Base-by-base conservation (phyloP, 495 filamentous ascomycete species). In the Thozetella sp. region DNA sequence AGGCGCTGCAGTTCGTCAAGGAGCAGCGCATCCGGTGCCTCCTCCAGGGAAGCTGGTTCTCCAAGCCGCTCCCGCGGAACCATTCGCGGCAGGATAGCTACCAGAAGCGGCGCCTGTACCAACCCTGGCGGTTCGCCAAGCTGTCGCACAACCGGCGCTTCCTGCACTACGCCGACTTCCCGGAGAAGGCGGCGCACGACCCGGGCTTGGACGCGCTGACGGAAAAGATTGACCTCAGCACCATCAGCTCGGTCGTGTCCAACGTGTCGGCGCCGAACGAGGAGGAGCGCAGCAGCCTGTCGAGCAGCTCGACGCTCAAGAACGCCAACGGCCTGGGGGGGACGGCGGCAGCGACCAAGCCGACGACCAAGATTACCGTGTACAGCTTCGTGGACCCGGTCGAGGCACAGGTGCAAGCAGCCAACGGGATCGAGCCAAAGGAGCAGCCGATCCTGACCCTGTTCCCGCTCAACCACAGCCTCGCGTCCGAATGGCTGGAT, bases 401-500 rank as follows among this genome's bases (percentile, higher is more conserved):
- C 57, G 58, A 74, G 24, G 68, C 62, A 17, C 51, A 51, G 24
- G 53, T 20, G 19, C 19, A 55, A 26, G 72, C 48, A 52, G 54
- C 56, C 61, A 74, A 57, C 55, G 58, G 57, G 2, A 67, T 50
- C 17, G 70, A 80, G 27, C 61, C 73, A 12, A 76, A 74, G 55
- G 83, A 86, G 55, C 72, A 80, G 20, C 80, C 89, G 0, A 83
- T 98, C 9, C 80, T 99, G 51, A 90, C 85, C 9, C 82, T 99
- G n/a, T 85, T 91, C 60, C 93, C 96, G 3, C 78, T 87, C 50
- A 89, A 88, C 25, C 91, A 95, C 65, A 90, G 86, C 59, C 70
- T 93, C 22, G 96, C 95, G 12, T 93, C 93, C 1, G 96, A 99
- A 73, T 99, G 95, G 95, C 77, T 98, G 0, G 96, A 99, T 69